Evolutionary conservation across 2,329 filamentous ascomycete genomes (phyloP).

Genomic region (Pseudogymnoascus sp.): DNA sequence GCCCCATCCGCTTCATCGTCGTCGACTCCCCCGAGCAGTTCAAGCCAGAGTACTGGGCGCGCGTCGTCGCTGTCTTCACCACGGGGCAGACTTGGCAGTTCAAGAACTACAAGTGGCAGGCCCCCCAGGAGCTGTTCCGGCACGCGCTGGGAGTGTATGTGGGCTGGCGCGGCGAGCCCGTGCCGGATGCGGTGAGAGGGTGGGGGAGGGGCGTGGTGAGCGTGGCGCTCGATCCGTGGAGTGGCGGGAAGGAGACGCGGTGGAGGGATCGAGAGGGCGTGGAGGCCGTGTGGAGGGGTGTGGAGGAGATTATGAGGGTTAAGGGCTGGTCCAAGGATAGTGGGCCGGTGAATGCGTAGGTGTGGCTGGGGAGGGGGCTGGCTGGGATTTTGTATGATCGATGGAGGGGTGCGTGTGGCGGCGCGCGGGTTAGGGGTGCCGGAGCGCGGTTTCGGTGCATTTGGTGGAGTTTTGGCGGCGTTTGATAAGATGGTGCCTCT

Average conservation of each 20-base stretch:
- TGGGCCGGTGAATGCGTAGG: slow-evolving; percentile 36
- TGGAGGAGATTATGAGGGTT: slow-evolving; percentile 79
- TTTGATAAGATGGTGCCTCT: not conserved
- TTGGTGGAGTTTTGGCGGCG: not conserved
- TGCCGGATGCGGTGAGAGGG: slow-evolving; percentile 67
- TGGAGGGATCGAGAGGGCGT: slow-evolving; percentile 92
- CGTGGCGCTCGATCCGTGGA: slow-evolving; percentile 79
- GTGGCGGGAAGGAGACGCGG: slow-evolving; percentile 39
- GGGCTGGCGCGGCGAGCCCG: slow-evolving; percentile 78
- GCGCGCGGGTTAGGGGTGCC: not conserved
- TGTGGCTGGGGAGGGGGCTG: not conserved
- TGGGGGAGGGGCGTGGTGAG: slow-evolving; percentile 81
- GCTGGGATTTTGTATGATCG: not conserved
- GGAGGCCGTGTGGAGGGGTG: slow-evolving; percentile 81
- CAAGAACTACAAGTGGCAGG: slow-evolving; percentile 94
- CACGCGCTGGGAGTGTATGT: slow-evolving; percentile 83
- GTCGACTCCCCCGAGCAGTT: slow-evolving; percentile 91
- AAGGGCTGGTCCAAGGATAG: slow-evolving; percentile 75
- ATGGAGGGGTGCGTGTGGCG: not conserved
- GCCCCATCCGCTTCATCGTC: slow-evolving; percentile 85
- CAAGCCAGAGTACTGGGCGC: slow-evolving; percentile 95
- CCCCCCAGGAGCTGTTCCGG: slow-evolving; percentile 78
- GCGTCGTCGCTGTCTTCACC: slow-evolving; percentile 92
- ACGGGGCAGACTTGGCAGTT: slow-evolving; percentile 98
- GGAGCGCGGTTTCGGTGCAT: not conserved